phyloP scores from a whole-genome alignment of 139 green algal genomes.

The Edaphochlamys debaryana region DNA sequence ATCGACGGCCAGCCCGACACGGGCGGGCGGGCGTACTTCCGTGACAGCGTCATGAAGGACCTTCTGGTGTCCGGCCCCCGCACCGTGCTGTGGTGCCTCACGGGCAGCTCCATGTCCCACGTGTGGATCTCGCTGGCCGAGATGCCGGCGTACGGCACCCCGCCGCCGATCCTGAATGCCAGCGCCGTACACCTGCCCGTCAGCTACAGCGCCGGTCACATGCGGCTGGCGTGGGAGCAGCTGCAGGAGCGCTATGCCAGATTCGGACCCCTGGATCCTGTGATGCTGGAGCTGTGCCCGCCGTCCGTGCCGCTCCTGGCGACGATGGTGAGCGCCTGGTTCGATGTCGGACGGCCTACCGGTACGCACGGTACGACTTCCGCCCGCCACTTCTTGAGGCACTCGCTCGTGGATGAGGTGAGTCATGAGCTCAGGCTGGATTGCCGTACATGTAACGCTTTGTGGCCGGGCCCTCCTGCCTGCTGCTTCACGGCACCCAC shows the following conservation, averaged over 20 bases:
- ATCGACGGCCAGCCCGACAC: background rate
- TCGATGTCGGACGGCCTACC: background rate
- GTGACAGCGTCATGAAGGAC: slow-evolving; percentile 16
- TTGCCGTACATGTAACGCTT: no score
- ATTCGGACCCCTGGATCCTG: background rate
- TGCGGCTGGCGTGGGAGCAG: slow-evolving; percentile 1
- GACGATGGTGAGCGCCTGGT: background rate
- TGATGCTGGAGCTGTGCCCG: slow-evolving; percentile 12
- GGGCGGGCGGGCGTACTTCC: background rate
- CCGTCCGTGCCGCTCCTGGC: slow-evolving; percentile 5
- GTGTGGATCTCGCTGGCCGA: background rate
- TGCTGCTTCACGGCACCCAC: no score
- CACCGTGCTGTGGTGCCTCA: slow-evolving; percentile 2
- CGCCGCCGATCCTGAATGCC: background rate
- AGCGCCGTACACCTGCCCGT: background rate
- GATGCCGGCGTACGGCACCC: slow-evolving; percentile 12
- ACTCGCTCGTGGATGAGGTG: no score
- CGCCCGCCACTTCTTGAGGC: no score
- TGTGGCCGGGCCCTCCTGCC: no score
- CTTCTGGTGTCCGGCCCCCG: slow-evolving; percentile 6
- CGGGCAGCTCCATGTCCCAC: slow-evolving; percentile 1
- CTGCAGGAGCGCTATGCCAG: background rate
- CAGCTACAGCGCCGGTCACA: slow-evolving; percentile 12
- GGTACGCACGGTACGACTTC: background rate
- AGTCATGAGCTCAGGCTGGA: no score